A percentile compares a stretch with the other conserved stretches of the same genome.
Conservation (phyloP, 805 yeast species). For the Saccharomycopsis sp. region DNA sequence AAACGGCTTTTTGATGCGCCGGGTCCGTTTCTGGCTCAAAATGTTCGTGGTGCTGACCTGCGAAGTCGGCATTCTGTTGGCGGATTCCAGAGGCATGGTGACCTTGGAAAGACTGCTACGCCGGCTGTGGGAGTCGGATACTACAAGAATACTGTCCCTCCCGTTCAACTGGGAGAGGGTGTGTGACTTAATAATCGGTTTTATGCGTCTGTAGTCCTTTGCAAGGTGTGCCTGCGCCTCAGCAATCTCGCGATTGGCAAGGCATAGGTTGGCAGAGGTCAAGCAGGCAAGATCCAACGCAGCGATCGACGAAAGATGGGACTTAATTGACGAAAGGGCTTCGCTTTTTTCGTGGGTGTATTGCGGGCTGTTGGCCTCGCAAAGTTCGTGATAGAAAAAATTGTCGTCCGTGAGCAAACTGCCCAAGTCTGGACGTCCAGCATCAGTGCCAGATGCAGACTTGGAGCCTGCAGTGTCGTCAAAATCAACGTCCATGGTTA, state of each 20-base stretch:
- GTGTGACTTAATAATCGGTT: slow-evolving; percentile 9
- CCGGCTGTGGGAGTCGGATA: background rate
- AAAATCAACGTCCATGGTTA: background rate
- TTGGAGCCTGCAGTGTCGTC: background rate
- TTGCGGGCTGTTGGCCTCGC: background rate
- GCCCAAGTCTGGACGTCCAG: background rate
- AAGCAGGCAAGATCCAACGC: slow-evolving; percentile 1
- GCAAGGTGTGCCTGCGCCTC: background rate
- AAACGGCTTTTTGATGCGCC: background rate
- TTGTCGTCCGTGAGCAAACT: background rate
- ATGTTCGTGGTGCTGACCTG: background rate
- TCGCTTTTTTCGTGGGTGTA: background rate
- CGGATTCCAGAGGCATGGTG: background rate
- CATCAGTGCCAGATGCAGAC: background rate
- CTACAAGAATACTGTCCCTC: slow-evolving; percentile 8
- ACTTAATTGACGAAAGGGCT: background rate
- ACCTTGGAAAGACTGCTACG: background rate
- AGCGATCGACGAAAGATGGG: slow-evolving; percentile 3
- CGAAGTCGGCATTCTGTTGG: background rate
- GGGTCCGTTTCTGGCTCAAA: background rate
- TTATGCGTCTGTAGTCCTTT: background rate
- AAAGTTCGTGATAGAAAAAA: background rate
- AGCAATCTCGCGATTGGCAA: background rate
- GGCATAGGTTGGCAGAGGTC: slow-evolving; percentile 3
- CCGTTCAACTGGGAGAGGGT: slow-evolving; percentile 9